These are phyloP conservation scores for Solanum corneliomulleri DNA, from an alignment of 257 asterid genomes.

Conservation along the genomic window DNA sequence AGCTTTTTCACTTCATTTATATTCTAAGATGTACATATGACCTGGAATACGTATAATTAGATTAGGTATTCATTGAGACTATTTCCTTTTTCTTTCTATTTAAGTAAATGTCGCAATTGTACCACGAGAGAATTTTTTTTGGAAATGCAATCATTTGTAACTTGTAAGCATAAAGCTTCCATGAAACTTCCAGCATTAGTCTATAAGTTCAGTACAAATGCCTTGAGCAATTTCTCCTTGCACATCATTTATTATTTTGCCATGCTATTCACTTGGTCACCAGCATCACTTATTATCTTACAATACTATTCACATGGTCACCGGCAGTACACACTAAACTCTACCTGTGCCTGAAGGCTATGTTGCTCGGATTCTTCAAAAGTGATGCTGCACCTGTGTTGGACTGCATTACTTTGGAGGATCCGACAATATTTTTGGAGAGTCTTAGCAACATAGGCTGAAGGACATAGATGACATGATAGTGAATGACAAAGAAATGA, in stretches of 20 bases:
- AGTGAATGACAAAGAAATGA: not conserved
- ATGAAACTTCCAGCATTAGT: not conserved
- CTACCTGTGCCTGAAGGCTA: not conserved
- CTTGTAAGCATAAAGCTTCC: not conserved
- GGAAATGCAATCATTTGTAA: not conserved
- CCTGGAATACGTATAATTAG: not conserved
- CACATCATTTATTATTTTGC: not conserved
- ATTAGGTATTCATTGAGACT: not conserved
- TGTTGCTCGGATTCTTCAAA: not conserved
- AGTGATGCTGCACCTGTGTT: not conserved
- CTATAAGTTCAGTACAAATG: not conserved
- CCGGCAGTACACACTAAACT: not conserved
- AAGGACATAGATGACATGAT: not conserved
- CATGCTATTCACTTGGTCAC: not conserved
- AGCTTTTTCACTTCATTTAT: not conserved
- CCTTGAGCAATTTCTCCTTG: not conserved
- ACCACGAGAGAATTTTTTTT: not conserved
- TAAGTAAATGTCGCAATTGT: not conserved
- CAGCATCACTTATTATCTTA: not conserved
- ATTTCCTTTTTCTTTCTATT: not conserved
- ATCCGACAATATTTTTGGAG: not conserved
- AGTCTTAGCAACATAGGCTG: not conserved
- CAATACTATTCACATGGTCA: not conserved
- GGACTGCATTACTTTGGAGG: not conserved
- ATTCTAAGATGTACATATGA: not conserved